Percentiles rank a stretch among this genome's conserved stretches.
These are phyloP conservation scores for Trifolium pratense DNA, from an alignment of 306 rosid genomes.

Conservation along the genomic window DNA sequence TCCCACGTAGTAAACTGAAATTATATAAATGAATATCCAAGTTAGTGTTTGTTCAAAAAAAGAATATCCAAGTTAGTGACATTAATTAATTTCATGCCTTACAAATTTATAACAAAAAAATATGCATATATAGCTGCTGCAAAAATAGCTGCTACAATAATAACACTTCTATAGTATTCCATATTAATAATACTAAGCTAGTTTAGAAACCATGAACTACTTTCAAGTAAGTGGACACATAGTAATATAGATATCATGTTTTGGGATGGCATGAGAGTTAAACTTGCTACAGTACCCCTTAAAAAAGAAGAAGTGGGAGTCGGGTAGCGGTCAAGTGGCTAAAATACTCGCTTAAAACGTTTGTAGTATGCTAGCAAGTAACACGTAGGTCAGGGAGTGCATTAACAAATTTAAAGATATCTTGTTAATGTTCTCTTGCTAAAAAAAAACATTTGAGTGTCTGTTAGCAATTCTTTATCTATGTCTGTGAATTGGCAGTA, in stretches of 20 bases:
- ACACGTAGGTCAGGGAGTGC: not conserved
- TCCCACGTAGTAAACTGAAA: conserved; percentile 78
- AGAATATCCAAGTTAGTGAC: too few relatives aligned
- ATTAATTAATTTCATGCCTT: not conserved
- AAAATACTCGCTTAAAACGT: not conserved
- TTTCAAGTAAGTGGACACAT: conserved; percentile 2
- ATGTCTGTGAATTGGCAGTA: not conserved
- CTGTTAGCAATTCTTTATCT: not conserved
- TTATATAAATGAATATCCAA: conserved; percentile 34
- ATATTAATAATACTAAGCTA: conserved; percentile 22
- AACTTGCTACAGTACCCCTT: not conserved
- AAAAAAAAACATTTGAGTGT: not conserved
- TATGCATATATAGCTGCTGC: conserved; percentile 21
- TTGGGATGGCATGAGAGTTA: not conserved
- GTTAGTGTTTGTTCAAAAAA: too few relatives aligned
- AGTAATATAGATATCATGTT: conserved; percentile 14
- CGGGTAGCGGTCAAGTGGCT: not conserved
- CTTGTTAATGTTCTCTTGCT: not conserved
- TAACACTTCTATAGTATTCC: conserved; percentile 3
- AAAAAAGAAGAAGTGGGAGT: not conserved
- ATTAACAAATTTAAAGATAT: not conserved
- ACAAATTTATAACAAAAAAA: conserved; percentile 23
- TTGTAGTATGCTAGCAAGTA: not conserved
- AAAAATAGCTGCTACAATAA: conserved; percentile 10
- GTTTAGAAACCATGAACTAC: conserved; percentile 17